Base-by-base conservation (phyloP, 2,329 filamentous ascomycete species). In the Penicillium italicum region DNA sequence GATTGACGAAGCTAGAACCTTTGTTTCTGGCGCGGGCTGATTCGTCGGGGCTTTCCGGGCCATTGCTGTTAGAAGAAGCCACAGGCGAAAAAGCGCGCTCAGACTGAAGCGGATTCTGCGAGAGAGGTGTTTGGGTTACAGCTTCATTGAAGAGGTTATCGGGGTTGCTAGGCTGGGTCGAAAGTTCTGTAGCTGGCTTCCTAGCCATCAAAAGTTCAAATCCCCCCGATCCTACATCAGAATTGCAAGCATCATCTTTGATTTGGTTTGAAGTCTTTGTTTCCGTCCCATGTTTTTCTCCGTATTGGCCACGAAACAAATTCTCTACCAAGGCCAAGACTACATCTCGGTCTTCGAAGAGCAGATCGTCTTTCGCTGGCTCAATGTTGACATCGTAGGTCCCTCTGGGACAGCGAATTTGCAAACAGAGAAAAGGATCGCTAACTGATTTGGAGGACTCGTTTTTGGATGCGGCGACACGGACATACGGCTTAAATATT, bases 341-440 rank as follows among this genome's bases (percentile, higher is more conserved):
- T 0, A 65, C 20, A 4, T 67, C 64, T 2, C 72, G 66, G 43
- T 85, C 73, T 31, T 79, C 78, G 62, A 87, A 85, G 3, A 86
- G 63, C 1, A 86, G 76, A 67, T 86, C 81, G 63, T 86, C 82
- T 64, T 87, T 87, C 1, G 80, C 78, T 4, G 85, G 84, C 62
- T 87, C 85, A 34, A 87, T 72, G 57, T 86, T 87, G 5, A 79
- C 76, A 69, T 87, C 85, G 64, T 87, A 87, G 41, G 74, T 80
- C 7, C 76, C 79, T 10, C 66, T 63, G 2, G 80, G 79, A 66
- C 83, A 87, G 1, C 64, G 62, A 9, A 87, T 76, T 33, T 81
- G 78, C 48, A 87, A 64, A 57, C 74, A 81, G 11, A 85, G 62
- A 63, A 86, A 85, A 0, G 82, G 82, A 46, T 84, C 79, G 31